Evolutionary conservation across 2,329 filamentous ascomycete genomes (phyloP).

Genomic region (Pseudocercospora eumusae): DNA sequence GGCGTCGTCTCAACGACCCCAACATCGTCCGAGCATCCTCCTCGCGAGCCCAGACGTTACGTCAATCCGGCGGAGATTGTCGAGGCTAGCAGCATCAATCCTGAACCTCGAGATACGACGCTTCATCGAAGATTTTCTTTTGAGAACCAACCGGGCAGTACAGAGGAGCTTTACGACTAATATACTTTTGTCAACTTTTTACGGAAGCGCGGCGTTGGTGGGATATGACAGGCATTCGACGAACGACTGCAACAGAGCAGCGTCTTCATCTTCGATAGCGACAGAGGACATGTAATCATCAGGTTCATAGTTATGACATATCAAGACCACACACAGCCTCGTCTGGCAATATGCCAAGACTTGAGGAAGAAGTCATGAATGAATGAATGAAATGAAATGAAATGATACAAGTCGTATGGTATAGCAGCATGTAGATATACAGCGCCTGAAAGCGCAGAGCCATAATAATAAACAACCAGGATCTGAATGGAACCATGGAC

Average conservation of each 20-base stretch:
- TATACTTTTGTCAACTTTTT: neutral
- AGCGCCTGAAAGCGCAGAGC: neutral
- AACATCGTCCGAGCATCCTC: constrained; percentile 13
- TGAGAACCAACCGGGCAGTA: constrained; percentile 20
- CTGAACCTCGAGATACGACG: constrained; percentile 19
- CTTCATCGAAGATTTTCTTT: constrained; percentile 32
- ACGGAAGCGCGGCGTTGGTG: neutral
- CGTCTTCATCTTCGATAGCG: neutral
- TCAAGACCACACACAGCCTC: neutral
- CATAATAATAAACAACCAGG: neutral
- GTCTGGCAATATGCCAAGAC: too few species aligned
- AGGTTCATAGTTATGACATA: neutral
- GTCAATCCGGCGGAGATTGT: constrained; percentile 34
- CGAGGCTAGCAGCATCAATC: constrained; percentile 11
- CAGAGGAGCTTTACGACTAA: constrained; percentile 20
- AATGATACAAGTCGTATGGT: too few species aligned
- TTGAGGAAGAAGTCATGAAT: too few species aligned
- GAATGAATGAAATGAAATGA: neutral
- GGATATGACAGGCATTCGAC: neutral
- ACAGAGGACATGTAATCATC: neutral
- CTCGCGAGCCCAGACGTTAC: constrained; percentile 25
- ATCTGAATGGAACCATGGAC: neutral
- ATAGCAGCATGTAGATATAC: neutral
- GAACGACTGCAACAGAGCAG: neutral
- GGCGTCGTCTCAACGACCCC: constrained; percentile 42